phyloP scores from a whole-genome alignment of 2,329 filamentous ascomycete genomes.

The Ophiocordyceps camponoti-leonardi region DNA sequence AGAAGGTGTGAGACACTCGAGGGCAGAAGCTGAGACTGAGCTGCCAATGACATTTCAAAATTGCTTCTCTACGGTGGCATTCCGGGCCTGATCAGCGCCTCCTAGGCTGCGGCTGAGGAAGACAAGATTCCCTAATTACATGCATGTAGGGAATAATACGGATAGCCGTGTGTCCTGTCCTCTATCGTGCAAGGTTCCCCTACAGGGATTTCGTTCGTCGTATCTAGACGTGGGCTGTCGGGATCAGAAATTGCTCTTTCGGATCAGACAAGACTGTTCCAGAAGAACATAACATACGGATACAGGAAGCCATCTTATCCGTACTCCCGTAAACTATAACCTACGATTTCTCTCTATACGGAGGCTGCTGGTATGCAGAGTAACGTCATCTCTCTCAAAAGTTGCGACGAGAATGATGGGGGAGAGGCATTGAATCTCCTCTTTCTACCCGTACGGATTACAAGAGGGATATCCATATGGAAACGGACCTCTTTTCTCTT shows the following conservation, averaged over 20 bases:
- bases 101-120: neutral
- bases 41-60: neutral
- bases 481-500: neutral
- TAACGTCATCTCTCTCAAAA: neutral
- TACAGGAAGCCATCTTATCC: too few species aligned
- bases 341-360: neutral
- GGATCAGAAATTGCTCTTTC: neutral
- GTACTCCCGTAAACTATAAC: neutral
- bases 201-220: neutral
- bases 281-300: too few species aligned
- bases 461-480: too few species aligned
- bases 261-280: neutral
- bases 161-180: too few species aligned
- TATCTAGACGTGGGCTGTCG: neutral
- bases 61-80: neutral
- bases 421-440: too few species aligned
- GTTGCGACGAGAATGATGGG: too few species aligned
- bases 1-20: neutral
- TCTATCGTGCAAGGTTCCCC: neutral
- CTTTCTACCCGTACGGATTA: neutral
- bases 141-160: too few species aligned
- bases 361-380: neutral
- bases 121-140: neutral
- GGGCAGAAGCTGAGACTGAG: neutral
- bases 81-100: neutral